phyloP scores from a whole-genome alignment of 2,329 filamentous ascomycete species.

The Alternaria sp. region DNA sequence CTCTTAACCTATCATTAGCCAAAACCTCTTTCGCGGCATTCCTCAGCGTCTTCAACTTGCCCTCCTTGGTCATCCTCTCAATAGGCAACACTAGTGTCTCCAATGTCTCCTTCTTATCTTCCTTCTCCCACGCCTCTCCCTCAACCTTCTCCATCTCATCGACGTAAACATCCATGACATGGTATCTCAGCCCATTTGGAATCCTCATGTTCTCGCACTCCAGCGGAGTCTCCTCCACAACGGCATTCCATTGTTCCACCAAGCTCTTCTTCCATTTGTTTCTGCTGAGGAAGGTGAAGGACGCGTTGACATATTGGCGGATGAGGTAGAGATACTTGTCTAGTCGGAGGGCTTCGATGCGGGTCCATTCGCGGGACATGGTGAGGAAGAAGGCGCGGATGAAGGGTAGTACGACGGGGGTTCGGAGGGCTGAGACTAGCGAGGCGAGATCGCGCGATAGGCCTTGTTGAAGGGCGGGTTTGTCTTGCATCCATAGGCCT shows the following conservation, averaged over 20 bases:
- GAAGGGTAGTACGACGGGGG: slow-evolving; percentile 50
- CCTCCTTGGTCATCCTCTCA: slow-evolving; percentile 61
- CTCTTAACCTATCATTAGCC: slow-evolving; percentile 74
- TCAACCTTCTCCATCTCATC: slow-evolving; percentile 83
- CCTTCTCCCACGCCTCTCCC: slow-evolving; percentile 49
- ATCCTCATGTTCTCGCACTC: slow-evolving; percentile 62
- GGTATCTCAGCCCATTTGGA: slow-evolving; percentile 83
- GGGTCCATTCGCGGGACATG: slow-evolving; percentile 59
- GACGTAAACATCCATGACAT: slow-evolving; percentile 88
- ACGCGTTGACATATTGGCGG: slow-evolving; percentile 76
- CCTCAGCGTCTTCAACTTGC: slow-evolving; percentile 74
- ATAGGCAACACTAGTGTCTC: slow-evolving; percentile 62
- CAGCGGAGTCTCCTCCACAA: slow-evolving; percentile 57
- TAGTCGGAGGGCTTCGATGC: slow-evolving; percentile 64
- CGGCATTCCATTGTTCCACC: slow-evolving; percentile 53
- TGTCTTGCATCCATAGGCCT: slow-evolving; percentile 92
- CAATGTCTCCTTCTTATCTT: slow-evolving; percentile 48
- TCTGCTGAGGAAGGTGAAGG: slow-evolving; percentile 61
- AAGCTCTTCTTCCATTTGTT: slow-evolving; percentile 49
- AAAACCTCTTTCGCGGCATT: slow-evolving; percentile 72
- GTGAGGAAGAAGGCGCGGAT: slow-evolving; percentile 60
- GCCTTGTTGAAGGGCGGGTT: slow-evolving; percentile 82
- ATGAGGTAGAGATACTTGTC: slow-evolving; percentile 93
- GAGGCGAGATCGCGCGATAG: slow-evolving; percentile 79
- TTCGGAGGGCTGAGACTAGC: slow-evolving; percentile 67